A percentile compares a stretch with the other conserved stretches of the same genome.
Conservation (phyloP, 2,329 filamentous ascomycete genomes). For the Fonsecaea pedrosoi region DNA sequence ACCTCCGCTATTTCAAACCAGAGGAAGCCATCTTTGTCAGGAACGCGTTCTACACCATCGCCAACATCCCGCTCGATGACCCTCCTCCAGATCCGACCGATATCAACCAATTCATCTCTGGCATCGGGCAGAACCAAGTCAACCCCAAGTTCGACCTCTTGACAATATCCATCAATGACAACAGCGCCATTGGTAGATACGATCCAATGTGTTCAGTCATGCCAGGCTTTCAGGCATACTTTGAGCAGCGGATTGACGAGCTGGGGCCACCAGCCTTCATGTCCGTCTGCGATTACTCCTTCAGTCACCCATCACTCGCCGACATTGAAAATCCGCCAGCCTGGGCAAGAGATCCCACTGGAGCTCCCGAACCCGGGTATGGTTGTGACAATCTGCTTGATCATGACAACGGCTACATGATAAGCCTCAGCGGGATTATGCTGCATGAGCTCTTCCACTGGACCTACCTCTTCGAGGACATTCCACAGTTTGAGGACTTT, state of each 20-base stretch:
- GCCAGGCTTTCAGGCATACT: not conserved
- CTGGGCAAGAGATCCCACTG: constrained; percentile 2
- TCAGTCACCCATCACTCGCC: not conserved
- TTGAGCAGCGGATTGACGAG: not conserved
- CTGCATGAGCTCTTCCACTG: constrained; percentile 21
- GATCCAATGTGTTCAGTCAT: not conserved
- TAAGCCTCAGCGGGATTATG: constrained; percentile 10
- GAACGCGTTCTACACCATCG: not conserved
- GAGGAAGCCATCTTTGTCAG: not conserved
- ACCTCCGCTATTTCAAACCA: constrained; percentile 2
- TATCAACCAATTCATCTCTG: constrained; percentile 3
- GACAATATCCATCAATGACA: not conserved
- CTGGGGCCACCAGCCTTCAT: not conserved
- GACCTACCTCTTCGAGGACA: not conserved
- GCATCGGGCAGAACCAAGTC: not conserved
- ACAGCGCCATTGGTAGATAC: not conserved
- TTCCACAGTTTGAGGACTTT: not conserved
- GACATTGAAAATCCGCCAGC: not conserved
- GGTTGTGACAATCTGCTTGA: constrained; percentile 13
- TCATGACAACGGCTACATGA: constrained; percentile 15
- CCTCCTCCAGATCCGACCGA: not conserved
- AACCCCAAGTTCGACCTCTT: constrained; percentile 4
- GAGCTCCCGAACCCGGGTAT: constrained; percentile 1
- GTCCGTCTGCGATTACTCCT: not conserved
- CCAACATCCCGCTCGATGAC: not conserved